These are phyloP conservation scores for Aspergillus puulaauensis DNA, from an alignment of 2,329 filamentous ascomycete species.

Conservation along the genomic window DNA sequence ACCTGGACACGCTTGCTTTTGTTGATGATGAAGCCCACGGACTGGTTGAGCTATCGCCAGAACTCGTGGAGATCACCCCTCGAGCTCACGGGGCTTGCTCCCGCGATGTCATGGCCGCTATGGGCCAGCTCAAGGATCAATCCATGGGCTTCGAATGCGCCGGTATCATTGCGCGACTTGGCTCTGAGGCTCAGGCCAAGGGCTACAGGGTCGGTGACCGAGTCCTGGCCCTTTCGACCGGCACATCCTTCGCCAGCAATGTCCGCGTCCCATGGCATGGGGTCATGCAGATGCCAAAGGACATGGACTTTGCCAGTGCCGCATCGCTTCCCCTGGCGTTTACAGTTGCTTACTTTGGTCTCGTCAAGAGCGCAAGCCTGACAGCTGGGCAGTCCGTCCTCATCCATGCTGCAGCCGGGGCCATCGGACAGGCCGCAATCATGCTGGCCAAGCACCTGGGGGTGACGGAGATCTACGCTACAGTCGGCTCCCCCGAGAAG, in stretches of 20 bases:
- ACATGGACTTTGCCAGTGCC: constrained; percentile 20
- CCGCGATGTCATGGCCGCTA: constrained; percentile 8
- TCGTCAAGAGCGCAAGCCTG: not conserved
- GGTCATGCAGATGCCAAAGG: not conserved
- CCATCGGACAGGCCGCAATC: not conserved
- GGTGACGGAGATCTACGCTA: constrained; percentile 21
- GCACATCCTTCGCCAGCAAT: not conserved
- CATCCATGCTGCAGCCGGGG: not conserved
- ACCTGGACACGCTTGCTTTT: not conserved
- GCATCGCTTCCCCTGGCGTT: not conserved
- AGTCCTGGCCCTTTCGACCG: not conserved
- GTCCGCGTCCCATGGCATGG: not conserved
- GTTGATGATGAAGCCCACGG: not conserved
- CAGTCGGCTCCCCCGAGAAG: constrained; percentile 23
- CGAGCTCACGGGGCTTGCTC: constrained; percentile 2
- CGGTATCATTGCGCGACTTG: constrained; percentile 2
- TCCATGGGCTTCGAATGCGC: constrained; percentile 5
- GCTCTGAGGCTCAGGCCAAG: not conserved
- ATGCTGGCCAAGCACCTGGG: constrained; percentile 11
- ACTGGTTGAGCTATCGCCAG: not conserved
- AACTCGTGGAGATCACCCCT: not conserved
- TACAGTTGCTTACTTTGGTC: not conserved
- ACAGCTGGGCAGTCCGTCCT: not conserved
- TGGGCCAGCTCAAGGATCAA: constrained; percentile 1
- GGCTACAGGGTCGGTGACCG: constrained; percentile 3